Percentiles rank a stretch among this genome's conserved stretches.
Evolutionary conservation across 2,329 filamentous ascomycete genomes (phyloP).

Genomic region (Achaetomium macrosporum): DNA sequence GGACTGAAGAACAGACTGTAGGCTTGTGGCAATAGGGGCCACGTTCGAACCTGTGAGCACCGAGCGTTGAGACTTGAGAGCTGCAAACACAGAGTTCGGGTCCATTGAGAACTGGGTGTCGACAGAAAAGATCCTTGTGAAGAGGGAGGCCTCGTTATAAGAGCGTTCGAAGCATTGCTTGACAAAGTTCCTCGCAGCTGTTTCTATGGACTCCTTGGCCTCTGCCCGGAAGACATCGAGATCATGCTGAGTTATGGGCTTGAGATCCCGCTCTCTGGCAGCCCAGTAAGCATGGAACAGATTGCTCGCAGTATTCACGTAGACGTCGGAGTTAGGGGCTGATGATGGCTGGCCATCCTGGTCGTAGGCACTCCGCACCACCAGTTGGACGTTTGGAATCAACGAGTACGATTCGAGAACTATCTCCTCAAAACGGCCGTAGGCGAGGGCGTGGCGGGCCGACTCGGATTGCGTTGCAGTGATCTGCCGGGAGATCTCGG

Average conservation of each 20-base stretch:
- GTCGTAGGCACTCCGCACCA: slow-evolving; percentile 48
- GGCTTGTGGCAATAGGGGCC: slow-evolving; percentile 43
- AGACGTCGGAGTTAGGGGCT: slow-evolving; percentile 44
- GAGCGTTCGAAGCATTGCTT: slow-evolving; percentile 56
- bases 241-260: slow-evolving; percentile 48
- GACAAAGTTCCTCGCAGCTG: slow-evolving; percentile 51
- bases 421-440: slow-evolving; percentile 55
- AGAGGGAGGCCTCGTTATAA: slow-evolving; percentile 49
- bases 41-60: slow-evolving; percentile 51
- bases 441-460: slow-evolving; percentile 53
- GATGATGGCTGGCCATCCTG: slow-evolving; percentile 41
- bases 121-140: slow-evolving; percentile 50
- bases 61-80: slow-evolving; percentile 44
- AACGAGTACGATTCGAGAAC: slow-evolving; percentile 51
- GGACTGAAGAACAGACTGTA: slow-evolving; percentile 45
- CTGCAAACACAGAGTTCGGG: slow-evolving; percentile 44
- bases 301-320: slow-evolving; percentile 48
- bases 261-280: slow-evolving; percentile 49
- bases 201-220: slow-evolving; percentile 45
- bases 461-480: slow-evolving; percentile 51
- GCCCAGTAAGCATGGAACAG: slow-evolving; percentile 50
- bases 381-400: slow-evolving; percentile 50
- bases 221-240: slow-evolving; percentile 50
- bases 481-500: slow-evolving; percentile 51
- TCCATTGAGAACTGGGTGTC: slow-evolving; percentile 48